These are phyloP conservation scores for Metschnikowia anglica DNA, from an alignment of 805 yeast genomes.

Conservation along the genomic window DNA sequence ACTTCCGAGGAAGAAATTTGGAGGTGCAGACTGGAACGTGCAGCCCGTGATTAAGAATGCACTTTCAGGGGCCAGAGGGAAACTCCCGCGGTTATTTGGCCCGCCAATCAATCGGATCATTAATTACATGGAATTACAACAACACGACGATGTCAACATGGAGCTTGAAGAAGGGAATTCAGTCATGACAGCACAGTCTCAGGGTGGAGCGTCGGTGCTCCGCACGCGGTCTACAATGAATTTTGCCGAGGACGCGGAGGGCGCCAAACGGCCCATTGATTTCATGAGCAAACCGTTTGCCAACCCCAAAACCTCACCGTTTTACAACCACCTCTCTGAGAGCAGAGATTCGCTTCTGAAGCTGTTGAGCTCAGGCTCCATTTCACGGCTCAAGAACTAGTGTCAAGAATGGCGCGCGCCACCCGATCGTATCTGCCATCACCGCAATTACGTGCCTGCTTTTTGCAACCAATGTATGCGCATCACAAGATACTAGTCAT, in stretches of 20 bases:
- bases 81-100: constrained; percentile 21
- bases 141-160: constrained; percentile 23
- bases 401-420: neutral
- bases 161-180: constrained; percentile 38
- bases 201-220: constrained; percentile 26
- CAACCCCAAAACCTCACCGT: constrained; percentile 9
- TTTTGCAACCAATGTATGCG: constrained; percentile 6
- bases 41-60: constrained; percentile 16
- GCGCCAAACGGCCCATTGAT: constrained; percentile 18
- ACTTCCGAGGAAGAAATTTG: neutral
- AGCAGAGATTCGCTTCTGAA: constrained; percentile 17
- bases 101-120: constrained; percentile 24
- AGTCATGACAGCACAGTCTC: constrained; percentile 21
- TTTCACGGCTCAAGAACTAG: constrained; percentile 8
- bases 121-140: constrained; percentile 21
- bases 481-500: constrained; percentile 1
- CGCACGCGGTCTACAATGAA: constrained; percentile 40
- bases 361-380: constrained; percentile 14
- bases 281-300: constrained; percentile 40
- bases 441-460: neutral
- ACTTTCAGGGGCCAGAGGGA: constrained; percentile 9
- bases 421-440: too few relatives aligned
- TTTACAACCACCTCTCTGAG: constrained; percentile 12
- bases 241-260: constrained; percentile 21
- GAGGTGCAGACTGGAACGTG: neutral